phyloP scores from a whole-genome alignment of 106 monocot genomes.

The Acanthochlamys bracteata region DNA sequence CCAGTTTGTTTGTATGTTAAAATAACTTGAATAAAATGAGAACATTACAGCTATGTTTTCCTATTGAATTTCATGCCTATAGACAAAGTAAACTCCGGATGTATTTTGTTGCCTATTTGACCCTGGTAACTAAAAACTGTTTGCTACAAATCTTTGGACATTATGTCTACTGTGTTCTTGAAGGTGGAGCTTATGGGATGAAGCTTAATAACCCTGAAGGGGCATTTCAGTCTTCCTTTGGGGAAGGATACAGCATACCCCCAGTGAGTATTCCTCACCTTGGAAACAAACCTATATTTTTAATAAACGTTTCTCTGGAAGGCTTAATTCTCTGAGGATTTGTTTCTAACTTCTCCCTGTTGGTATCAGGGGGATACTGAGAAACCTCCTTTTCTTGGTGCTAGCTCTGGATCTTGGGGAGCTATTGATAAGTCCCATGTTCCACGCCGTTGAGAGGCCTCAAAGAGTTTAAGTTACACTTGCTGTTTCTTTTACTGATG shows the following conservation, averaged over 20 bases:
- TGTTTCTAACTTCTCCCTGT: neutral
- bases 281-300: neutral
- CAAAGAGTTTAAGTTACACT: neutral
- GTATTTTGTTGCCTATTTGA: neutral
- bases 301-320: neutral
- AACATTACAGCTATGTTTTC: too few relatives aligned
- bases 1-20: too few relatives aligned
- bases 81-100: neutral
- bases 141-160: neutral
- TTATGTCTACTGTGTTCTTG: slow-evolving; percentile 6
- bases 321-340: neutral
- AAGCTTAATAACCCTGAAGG: slow-evolving; percentile 53
- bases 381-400: slow-evolving; percentile 35
- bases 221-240: slow-evolving; percentile 36
- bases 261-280: slow-evolving; percentile 16
- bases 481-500: neutral
- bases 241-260: slow-evolving; percentile 40
- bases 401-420: slow-evolving; percentile 46
- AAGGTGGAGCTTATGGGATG: slow-evolving; percentile 56
- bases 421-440: slow-evolving; percentile 43
- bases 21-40: too few relatives aligned
- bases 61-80: too few relatives aligned
- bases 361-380: slow-evolving; percentile 34
- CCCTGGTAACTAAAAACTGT: neutral
- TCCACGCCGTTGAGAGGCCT: slow-evolving; percentile 28